Evolutionary conservation across 2,329 filamentous ascomycete species (phyloP).

Genomic region (Aspergillus clavatus): DNA sequence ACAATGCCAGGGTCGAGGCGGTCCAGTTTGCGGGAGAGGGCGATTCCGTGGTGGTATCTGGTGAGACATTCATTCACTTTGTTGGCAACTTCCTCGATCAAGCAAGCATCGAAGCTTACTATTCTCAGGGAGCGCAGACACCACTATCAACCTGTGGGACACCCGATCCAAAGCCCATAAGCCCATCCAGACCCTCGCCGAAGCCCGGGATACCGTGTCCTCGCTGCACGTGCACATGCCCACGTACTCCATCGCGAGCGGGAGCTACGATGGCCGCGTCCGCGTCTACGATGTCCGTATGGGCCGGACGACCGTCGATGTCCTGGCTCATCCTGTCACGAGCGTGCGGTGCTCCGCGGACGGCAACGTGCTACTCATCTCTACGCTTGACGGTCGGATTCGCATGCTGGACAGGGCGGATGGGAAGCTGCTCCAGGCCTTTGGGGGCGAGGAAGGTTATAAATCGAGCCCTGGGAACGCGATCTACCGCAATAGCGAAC

Average conservation of each 20-base stretch:
- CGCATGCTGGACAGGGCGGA: constrained; percentile 74
- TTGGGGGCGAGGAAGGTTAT: constrained; percentile 45
- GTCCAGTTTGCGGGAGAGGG: constrained; percentile 73
- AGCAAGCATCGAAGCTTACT: constrained; percentile 3
- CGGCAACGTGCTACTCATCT: constrained; percentile 68
- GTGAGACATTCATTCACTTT: too few relatives aligned
- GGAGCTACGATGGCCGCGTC: constrained; percentile 79
- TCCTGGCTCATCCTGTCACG: constrained; percentile 65
- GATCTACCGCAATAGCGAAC: constrained; percentile 57
- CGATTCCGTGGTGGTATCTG: constrained; percentile 67
- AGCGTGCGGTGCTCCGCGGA: constrained; percentile 67
- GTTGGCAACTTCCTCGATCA: background rate
- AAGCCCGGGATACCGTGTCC: constrained; percentile 41
- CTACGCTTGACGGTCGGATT: constrained; percentile 69
- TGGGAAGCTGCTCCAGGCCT: constrained; percentile 69
- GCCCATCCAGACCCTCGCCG: constrained; percentile 40
- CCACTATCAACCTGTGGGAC: constrained; percentile 42
- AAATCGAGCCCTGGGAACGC: constrained; percentile 6
- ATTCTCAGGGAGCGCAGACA: constrained; percentile 39
- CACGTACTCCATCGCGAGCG: constrained; percentile 56
- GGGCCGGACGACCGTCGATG: constrained; percentile 66
- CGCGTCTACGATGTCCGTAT: constrained; percentile 77
- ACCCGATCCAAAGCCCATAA: constrained; percentile 38
- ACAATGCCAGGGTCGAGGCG: constrained; percentile 69
- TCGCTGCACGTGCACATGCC: constrained; percentile 36